Percentiles rank a stretch among this genome's conserved stretches.
These are phyloP conservation scores for Lentinula boryana DNA, from an alignment of 768 basidiomycete genomes.

Conservation along the genomic window DNA sequence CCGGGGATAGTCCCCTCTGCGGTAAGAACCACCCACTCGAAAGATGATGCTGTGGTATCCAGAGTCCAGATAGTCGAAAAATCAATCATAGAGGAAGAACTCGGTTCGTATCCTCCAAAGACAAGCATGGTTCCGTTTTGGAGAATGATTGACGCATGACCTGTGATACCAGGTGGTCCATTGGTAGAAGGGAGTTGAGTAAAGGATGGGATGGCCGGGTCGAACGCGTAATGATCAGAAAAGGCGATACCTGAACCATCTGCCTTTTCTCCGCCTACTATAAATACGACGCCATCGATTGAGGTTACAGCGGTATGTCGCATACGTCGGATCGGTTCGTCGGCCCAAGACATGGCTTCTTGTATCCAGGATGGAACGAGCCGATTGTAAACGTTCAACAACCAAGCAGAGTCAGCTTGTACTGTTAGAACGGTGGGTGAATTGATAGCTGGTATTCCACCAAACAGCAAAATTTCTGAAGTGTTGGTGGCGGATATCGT, in stretches of 20 bases:
- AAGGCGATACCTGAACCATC: conserved; percentile 69
- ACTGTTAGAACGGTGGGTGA: conserved; percentile 45
- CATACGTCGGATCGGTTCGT: conserved; percentile 71
- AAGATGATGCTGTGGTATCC: conserved; percentile 43
- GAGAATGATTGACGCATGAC: conserved; percentile 68
- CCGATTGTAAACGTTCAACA: conserved; percentile 40
- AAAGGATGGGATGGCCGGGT: conserved; percentile 46
- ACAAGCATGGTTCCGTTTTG: conserved; percentile 64
- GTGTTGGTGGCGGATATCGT: conserved; percentile 62
- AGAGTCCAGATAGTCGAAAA: conserved; percentile 59
- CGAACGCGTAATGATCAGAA: conserved; percentile 60
- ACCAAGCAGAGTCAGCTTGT: conserved; percentile 54
- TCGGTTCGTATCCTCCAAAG: conserved; percentile 64
- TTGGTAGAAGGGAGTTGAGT: conserved; percentile 43
- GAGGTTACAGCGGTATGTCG: conserved; percentile 59
- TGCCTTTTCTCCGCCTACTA: conserved; percentile 77
- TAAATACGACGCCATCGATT: conserved; percentile 47
- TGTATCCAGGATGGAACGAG: conserved; percentile 38
- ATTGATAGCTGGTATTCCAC: conserved; percentile 66
- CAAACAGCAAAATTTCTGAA: conserved; percentile 57
- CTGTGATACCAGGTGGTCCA: conserved; percentile 64
- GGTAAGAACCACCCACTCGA: conserved; percentile 44
- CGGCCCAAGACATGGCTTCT: conserved; percentile 48
- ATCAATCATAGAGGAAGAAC: conserved; percentile 40
- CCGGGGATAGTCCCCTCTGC: conserved; percentile 39